Percentiles rank a stretch among this genome's conserved stretches.
Conservation (phyloP, 208 protist species). For the Leptomonas pyrrhocoris region DNA sequence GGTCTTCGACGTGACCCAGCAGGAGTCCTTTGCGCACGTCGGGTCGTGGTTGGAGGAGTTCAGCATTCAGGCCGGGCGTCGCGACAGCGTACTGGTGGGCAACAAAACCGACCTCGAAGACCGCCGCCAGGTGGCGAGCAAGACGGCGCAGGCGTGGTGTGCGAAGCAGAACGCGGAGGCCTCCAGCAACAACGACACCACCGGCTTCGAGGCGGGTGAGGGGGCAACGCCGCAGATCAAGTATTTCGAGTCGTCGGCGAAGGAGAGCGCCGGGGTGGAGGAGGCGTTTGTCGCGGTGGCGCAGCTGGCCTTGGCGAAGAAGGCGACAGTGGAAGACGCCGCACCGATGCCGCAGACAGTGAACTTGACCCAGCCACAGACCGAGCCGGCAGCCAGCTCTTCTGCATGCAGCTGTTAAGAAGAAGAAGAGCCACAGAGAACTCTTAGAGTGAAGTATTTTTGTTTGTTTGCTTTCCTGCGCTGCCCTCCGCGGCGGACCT, state of each 20-base stretch:
- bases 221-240: constrained; percentile 77
- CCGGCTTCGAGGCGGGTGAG: constrained; percentile 11
- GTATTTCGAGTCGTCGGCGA: constrained; percentile 98
- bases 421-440: constrained; percentile 1
- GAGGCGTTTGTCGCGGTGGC: constrained; percentile 96
- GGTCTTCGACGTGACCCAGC: constrained; percentile 90
- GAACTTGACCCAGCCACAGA: constrained; percentile 54
- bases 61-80: constrained; percentile 94
- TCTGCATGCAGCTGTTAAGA: constrained; percentile 27
- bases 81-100: constrained; percentile 98
- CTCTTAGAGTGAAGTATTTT: too few relatives aligned
- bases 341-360: constrained; percentile 70
- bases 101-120: constrained; percentile 99
- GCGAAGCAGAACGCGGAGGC: constrained; percentile 68
- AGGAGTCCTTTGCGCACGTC: constrained; percentile 86
- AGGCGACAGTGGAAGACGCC: constrained; percentile 57
- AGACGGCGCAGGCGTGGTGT: constrained; percentile 96
- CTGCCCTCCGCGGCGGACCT: too few relatives aligned
- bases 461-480: too few relatives aligned
- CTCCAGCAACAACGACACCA: constrained; percentile 29
- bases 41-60: constrained; percentile 99
- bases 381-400: constrained; percentile 30
- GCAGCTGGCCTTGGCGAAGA: constrained; percentile 72
- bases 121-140: constrained; percentile 90
- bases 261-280: constrained; percentile 98